phyloP scores from a whole-genome alignment of 257 asterid species.

The Nicotiana paniculata region DNA sequence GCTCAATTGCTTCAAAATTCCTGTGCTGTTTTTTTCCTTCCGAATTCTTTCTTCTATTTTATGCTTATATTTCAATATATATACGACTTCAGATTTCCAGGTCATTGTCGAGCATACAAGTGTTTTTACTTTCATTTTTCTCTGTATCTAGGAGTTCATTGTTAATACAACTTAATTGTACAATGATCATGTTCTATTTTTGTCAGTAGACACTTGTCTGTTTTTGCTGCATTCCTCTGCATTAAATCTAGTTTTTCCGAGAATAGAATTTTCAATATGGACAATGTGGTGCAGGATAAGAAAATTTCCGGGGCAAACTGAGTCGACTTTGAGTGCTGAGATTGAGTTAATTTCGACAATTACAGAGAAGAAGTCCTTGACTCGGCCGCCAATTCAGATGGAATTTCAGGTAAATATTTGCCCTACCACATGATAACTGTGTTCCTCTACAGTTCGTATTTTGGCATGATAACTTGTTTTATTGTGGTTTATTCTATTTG shows the following conservation, averaged over 20 bases:
- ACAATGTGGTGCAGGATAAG: constrained; percentile 57
- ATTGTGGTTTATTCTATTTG: background rate
- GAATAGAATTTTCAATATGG: background rate
- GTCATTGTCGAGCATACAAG: background rate
- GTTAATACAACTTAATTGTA: background rate
- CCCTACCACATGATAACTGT: background rate
- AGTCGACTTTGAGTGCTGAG: constrained; percentile 96
- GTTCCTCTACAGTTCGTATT: background rate
- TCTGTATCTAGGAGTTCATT: background rate
- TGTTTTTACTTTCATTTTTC: background rate
- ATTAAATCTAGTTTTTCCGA: background rate
- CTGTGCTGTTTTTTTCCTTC: background rate
- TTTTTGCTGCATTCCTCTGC: background rate
- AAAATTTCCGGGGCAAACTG: constrained; percentile 99
- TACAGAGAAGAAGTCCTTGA: constrained; percentile 93
- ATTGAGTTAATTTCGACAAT: constrained; percentile 94
- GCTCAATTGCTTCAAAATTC: background rate
- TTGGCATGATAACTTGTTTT: background rate
- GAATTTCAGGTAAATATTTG: constrained; percentile 77
- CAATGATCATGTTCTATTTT: background rate
- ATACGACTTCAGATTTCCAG: background rate
- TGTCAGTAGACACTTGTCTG: background rate
- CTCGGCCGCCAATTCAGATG: constrained; percentile 99
- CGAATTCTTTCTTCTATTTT: background rate
- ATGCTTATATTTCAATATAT: background rate